Evolutionary conservation across 2,329 filamentous ascomycete species (phyloP).

Genomic region (Elsinoe arachidis): DNA sequence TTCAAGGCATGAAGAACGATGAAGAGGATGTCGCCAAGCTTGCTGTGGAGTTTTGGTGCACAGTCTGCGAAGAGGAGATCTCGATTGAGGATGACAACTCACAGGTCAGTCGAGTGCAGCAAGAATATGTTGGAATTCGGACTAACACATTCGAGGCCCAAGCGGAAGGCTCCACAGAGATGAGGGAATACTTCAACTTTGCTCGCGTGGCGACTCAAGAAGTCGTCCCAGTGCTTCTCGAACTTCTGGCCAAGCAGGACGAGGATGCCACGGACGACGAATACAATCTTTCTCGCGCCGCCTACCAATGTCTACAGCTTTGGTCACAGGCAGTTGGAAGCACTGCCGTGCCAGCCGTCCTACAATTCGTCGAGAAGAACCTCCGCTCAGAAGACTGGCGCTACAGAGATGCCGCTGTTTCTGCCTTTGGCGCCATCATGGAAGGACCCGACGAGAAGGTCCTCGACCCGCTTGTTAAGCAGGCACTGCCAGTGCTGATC

Average conservation of each 20-base stretch:
- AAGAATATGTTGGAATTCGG: no score
- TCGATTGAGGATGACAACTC: conserved; percentile 95
- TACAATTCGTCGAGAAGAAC: conserved; percentile 85
- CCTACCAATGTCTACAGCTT: conserved; percentile 92
- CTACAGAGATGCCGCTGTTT: conserved; percentile 86
- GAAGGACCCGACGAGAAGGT: conserved; percentile 92
- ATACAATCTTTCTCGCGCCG: conserved; percentile 90
- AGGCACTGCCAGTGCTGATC: conserved; percentile 85
- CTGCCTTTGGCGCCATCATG: conserved; percentile 97
- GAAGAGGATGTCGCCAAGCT: conserved; percentile 98
- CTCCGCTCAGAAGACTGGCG: conserved; percentile 91
- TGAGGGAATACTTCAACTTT: conserved; percentile 93
- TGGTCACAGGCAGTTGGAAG: conserved; percentile 87
- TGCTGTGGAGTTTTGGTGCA: conserved; percentile 99
- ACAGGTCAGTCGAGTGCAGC: conserved; percentile 41
- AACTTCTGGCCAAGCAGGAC: conserved; percentile 89
- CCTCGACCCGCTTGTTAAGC: conserved; percentile 88
- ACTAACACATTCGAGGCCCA: conserved; percentile 29
- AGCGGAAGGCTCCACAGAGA: conserved; percentile 68
- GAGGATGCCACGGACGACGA: conserved; percentile 95
- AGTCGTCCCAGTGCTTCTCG: conserved; percentile 83
- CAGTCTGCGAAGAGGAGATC: conserved; percentile 98
- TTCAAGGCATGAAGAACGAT: conserved; percentile 95
- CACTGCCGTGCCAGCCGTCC: conserved; percentile 75
- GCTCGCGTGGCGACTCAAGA: conserved; percentile 85